These are phyloP conservation scores for Paramecium caudatum DNA, from an alignment of 73 alveolate species.

Conservation along the genomic window DNA sequence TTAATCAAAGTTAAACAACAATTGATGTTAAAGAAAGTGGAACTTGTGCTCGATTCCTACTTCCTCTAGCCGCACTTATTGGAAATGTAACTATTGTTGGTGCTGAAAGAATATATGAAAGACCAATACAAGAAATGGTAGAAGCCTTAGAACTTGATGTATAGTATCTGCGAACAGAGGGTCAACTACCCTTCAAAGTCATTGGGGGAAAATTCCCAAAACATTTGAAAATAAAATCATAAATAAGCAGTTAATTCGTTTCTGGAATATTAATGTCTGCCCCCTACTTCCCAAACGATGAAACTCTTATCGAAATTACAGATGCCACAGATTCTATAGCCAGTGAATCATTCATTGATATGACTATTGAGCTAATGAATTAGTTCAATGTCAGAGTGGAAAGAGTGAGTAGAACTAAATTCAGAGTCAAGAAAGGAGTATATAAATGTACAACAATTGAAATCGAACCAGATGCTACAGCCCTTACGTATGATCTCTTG, in stretches of 20 bases:
- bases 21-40: conserved; percentile 77
- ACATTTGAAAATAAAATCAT: conserved; percentile 62
- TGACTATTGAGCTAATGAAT: conserved; percentile 74
- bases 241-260: conserved; percentile 62
- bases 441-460: neutral
- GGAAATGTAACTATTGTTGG: conserved; percentile 51
- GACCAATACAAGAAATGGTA: conserved; percentile 74
- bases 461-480: conserved; percentile 76
- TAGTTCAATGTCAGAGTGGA: conserved; percentile 39
- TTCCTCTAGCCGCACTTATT: conserved; percentile 1
- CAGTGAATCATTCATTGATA: conserved; percentile 60
- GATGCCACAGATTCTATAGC: conserved; percentile 23
- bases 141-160: conserved; percentile 68
- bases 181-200: conserved; percentile 57
- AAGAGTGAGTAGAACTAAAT: conserved; percentile 43
- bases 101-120: conserved; percentile 74
- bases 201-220: conserved; percentile 8
- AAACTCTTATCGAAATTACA: conserved; percentile 26
- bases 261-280: conserved; percentile 73
- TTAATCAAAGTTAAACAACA: conserved; percentile 12
- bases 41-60: conserved; percentile 75
- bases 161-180: conserved; percentile 10
- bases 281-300: conserved; percentile 51
- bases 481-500: conserved; percentile 64
- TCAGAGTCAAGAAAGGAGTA: conserved; percentile 13